Evolutionary conservation across 805 yeast genomes (phyloP), one percentile per base, ranked within the genome.

Genomic region (Pichia californica): DNA sequence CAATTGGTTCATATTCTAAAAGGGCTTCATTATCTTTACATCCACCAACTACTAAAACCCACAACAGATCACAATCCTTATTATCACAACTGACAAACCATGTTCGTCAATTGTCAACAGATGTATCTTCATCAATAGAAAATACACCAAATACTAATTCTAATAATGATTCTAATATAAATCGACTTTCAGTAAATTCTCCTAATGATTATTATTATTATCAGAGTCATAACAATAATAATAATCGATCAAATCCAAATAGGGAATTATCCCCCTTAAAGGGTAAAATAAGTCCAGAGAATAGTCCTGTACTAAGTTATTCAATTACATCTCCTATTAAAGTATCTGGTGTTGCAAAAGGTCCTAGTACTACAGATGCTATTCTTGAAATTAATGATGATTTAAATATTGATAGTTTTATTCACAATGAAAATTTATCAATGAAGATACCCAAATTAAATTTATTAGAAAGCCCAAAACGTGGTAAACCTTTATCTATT

Each of bases 271-370:
- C 36, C 4, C 29, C 29, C 4, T 26, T 25, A 18, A 42, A 42
- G 38, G 45, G 40, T 10, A 43, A 33, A 38, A n/a, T 27, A 5
- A 38, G 46, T 38, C 40, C 42, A 5, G 41, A 36, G 18, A 43
- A 38, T 18, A 38, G 34, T 23, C 42, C 39, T 16, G 10, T 14
- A 16, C 13, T 16, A 8, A 13, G 16, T 9, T 18, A 15, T n/a
- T 13, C 31, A 6, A 11, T 38, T 7, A 9, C 42, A 9, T 43
- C 46, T 3, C 46, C 46, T 2, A 20, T 43, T 14, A 43, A 37
- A 38, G 46, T 33, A 4, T 43, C 46, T 10, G 46, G 46, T 5
- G 37, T 43, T 7, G 34, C 46, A 10, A 41, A 31, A 5, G 37
- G 41, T 23, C 41, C 41, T 9, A 26, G 33, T 10, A 9, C 33